These are phyloP conservation scores for Globisporangium irregulare DNA, from an alignment of 352 stramenopile genomes.

Conservation along the genomic window DNA sequence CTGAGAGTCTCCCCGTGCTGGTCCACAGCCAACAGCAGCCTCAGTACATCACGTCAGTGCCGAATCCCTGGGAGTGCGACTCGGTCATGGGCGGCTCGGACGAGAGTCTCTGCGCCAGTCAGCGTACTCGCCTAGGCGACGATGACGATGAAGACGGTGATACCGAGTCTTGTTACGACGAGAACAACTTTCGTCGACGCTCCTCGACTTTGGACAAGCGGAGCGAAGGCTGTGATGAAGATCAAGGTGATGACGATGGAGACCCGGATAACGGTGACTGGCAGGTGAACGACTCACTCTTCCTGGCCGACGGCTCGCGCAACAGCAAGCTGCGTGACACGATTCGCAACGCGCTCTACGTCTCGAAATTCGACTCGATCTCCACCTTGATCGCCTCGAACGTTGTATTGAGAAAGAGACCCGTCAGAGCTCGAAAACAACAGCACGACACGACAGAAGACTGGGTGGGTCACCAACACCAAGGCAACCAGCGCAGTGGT, in stretches of 20 bases:
- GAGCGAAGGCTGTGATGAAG: slow-evolving; percentile 19
- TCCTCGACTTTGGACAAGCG: slow-evolving; percentile 13
- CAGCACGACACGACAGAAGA: background rate
- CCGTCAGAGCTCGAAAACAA: slow-evolving; percentile 20
- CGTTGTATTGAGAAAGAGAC: slow-evolving; percentile 59
- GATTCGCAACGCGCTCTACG: slow-evolving; percentile 69
- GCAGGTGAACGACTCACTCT: slow-evolving; percentile 76
- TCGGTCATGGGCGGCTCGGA: slow-evolving; percentile 44
- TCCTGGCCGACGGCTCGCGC: slow-evolving; percentile 82
- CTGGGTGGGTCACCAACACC: background rate
- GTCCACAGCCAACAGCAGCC: slow-evolving; percentile 12
- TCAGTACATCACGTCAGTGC: slow-evolving; percentile 14
- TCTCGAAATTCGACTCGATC: slow-evolving; percentile 90
- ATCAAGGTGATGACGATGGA: slow-evolving; percentile 5
- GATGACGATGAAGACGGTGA: slow-evolving; percentile 13
- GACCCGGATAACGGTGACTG: slow-evolving; percentile 45
- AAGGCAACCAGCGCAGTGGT: background rate
- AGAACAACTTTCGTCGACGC: slow-evolving; percentile 10
- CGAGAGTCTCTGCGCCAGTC: slow-evolving; percentile 38
- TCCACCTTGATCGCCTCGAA: slow-evolving; percentile 83
- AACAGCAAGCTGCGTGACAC: slow-evolving; percentile 86
- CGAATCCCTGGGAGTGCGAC: slow-evolving; percentile 63
- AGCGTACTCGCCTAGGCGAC: slow-evolving; percentile 33
- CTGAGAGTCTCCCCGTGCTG: slow-evolving; percentile 27
- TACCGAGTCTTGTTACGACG: background rate